Conservation (phyloP, 805 yeast genomes). For the Metschnikowia corniflorae region DNA sequence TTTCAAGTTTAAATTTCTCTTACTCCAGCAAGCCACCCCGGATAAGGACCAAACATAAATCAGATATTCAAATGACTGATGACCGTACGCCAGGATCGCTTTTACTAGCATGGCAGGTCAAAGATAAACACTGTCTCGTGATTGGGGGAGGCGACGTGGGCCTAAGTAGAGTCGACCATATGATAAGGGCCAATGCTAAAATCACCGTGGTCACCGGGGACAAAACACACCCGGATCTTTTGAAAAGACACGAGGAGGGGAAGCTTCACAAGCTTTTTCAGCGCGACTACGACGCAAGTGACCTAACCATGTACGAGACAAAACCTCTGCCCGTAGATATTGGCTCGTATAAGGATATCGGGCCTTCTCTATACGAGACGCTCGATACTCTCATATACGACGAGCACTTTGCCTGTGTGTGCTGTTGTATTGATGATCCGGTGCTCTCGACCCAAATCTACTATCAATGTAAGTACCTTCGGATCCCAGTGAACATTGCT, state of each 20-base stretch:
- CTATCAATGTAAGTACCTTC: slow-evolving; percentile 39
- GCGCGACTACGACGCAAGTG: slow-evolving; percentile 45
- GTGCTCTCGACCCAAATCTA: slow-evolving; percentile 54
- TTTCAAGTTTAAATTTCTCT: too few relatives aligned
- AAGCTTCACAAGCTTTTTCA: slow-evolving; percentile 38
- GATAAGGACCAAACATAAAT: not conserved
- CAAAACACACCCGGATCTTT: slow-evolving; percentile 27
- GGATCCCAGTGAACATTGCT: slow-evolving; percentile 72
- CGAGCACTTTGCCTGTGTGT: slow-evolving; percentile 57
- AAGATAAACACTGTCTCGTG: slow-evolving; percentile 60
- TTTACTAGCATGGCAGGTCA: slow-evolving; percentile 72
- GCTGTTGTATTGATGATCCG: slow-evolving; percentile 75
- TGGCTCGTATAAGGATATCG: slow-evolving; percentile 10
- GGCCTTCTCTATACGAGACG: slow-evolving; percentile 19
- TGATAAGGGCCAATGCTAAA: slow-evolving; percentile 65
- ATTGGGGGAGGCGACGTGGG: slow-evolving; percentile 83
- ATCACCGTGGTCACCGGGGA: slow-evolving; percentile 59
- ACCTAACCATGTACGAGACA: slow-evolving; percentile 49
- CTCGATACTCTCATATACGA: slow-evolving; percentile 34
- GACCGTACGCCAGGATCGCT: slow-evolving; percentile 37
- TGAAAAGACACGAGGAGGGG: slow-evolving; percentile 31
- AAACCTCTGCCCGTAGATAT: slow-evolving; percentile 11
- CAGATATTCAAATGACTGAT: not conserved
- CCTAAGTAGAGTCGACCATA: slow-evolving; percentile 60
- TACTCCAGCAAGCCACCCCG: too few relatives aligned